Conservation (phyloP, 768 basidiomycete species). For the Suillus subalutaceus region DNA sequence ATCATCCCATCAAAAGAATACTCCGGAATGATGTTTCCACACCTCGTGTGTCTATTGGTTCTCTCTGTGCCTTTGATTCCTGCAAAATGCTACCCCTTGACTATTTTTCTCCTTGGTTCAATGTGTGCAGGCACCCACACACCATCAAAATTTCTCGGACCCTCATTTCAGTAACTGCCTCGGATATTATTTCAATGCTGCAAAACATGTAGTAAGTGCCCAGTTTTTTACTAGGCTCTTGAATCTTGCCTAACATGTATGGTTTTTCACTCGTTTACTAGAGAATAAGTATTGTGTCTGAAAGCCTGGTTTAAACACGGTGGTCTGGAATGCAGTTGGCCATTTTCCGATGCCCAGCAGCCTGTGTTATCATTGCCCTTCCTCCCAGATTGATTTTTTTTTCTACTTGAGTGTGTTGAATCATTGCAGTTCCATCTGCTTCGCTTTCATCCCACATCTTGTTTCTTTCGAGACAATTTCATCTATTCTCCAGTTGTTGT, state of each 20-base stretch:
- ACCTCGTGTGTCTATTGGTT: slow-evolving; percentile 1
- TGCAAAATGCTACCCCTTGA: not conserved
- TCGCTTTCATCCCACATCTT: too few relatives aligned
- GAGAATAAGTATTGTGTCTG: too few relatives aligned
- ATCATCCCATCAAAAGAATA: not conserved
- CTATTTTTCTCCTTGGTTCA: not conserved
- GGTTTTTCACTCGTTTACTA: not conserved
- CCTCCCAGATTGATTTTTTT: too few relatives aligned
- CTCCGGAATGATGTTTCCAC: not conserved
- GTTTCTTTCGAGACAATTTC: too few relatives aligned
- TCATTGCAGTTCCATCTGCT: too few relatives aligned
- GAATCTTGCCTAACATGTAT: not conserved
- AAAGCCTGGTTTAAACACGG: too few relatives aligned
- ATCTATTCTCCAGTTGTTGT: too few relatives aligned
- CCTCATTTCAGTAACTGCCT: not conserved
- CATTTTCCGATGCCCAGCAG: too few relatives aligned
- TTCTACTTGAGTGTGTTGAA: too few relatives aligned
- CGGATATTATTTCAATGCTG: too few relatives aligned
- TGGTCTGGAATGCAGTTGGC: too few relatives aligned
- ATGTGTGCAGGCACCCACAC: not conserved
- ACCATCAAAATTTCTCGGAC: not conserved
- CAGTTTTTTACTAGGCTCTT: not conserved
- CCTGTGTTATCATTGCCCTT: too few relatives aligned
- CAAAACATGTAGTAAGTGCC: not conserved
- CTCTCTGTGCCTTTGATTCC: not conserved